Percentiles rank a stretch among this genome's conserved stretches.
These are phyloP conservation scores for Leptomonas seymouri DNA, from an alignment of 208 protist genomes.

Conservation along the genomic window DNA sequence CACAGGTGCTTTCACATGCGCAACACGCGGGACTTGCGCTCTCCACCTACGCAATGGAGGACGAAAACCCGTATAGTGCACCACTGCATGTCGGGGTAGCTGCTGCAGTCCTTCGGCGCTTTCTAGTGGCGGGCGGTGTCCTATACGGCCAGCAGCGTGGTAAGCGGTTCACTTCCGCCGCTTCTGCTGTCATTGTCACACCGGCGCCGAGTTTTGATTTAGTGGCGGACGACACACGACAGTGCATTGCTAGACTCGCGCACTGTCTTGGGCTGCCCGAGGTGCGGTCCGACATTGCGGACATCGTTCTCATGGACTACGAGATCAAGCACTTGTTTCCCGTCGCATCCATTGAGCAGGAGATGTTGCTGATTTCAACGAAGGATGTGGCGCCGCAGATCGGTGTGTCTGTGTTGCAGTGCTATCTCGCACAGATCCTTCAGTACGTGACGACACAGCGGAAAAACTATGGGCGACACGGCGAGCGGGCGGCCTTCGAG, in stretches of 20 bases:
- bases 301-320: slow-evolving; percentile 64
- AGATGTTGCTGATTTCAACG: slow-evolving; percentile 40
- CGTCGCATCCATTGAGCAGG: slow-evolving; percentile 34
- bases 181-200: background rate
- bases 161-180: background rate
- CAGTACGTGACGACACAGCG: slow-evolving; percentile 41
- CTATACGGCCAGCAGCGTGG: slow-evolving; percentile 13
- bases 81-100: slow-evolving; percentile 19
- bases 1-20: background rate
- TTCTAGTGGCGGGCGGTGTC: slow-evolving; percentile 26
- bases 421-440: slow-evolving; percentile 19
- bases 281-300: slow-evolving; percentile 39
- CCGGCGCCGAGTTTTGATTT: slow-evolving; percentile 9
- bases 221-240: slow-evolving; percentile 28
- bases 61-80: slow-evolving; percentile 5
- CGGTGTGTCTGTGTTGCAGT: slow-evolving; percentile 30
- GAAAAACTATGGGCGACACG: slow-evolving; percentile 25
- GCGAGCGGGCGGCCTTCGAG: slow-evolving; percentile 43
- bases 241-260: slow-evolving; percentile 26
- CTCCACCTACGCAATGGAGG: slow-evolving; percentile 29
- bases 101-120: slow-evolving; percentile 23
- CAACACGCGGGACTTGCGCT: background rate
- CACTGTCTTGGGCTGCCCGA: slow-evolving; percentile 43
- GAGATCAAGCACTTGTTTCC: slow-evolving; percentile 50
- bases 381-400: slow-evolving; percentile 50